Evolutionary conservation across 768 basidiomycete species (phyloP), one percentile per base, ranked within the genome.

Genomic region (Tulasnella sp.): DNA sequence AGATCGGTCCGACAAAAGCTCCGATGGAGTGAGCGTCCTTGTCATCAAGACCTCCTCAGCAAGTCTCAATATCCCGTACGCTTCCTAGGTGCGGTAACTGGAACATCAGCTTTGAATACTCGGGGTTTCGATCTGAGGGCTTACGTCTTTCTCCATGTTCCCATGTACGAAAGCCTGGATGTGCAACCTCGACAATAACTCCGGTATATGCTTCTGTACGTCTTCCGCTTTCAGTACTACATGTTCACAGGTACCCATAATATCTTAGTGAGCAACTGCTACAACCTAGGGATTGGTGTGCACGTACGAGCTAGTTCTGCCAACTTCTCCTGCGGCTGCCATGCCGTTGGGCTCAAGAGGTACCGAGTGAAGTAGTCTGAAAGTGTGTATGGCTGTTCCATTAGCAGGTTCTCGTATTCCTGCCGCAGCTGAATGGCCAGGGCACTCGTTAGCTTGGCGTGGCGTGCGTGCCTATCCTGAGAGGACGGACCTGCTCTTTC

Each of bases 351-450:
- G 1, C 85, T 76, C 53, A 92, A 72, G 9, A 88, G 68, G 69
- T 92, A 83, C 17, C 80, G 78, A 7, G 75, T 75, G 67, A 83
- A 92, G 67, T 87, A 86, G 63, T 87, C 83, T 7, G 87, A 85
- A 22, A 92, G 74, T 7, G 77, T 74, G 70, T 88, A 90, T 1
- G 90, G 86, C 70, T 92, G 86, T 5, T 81, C 82, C 59, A 97
- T 78, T 71, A 82, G 83, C 71, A 92, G 90, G 70, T 97, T 99
- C 62, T 84, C 78, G 80, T 84, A 90, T 55, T 84, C 80, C 61
- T 83, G 78, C 70, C 81, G 79, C 42, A 83, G 74, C 90, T 93
- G 57, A 17, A 19, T 22, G 58, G 4, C 43, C 19, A n/a, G n/a
- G n/a, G n/a, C n/a, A n/a, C n/a, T n/a, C n/a, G n/a, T n/a, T n/a